phyloP scores from a whole-genome alignment of 2,329 filamentous ascomycete species.

The Aspergillus ustus region DNA sequence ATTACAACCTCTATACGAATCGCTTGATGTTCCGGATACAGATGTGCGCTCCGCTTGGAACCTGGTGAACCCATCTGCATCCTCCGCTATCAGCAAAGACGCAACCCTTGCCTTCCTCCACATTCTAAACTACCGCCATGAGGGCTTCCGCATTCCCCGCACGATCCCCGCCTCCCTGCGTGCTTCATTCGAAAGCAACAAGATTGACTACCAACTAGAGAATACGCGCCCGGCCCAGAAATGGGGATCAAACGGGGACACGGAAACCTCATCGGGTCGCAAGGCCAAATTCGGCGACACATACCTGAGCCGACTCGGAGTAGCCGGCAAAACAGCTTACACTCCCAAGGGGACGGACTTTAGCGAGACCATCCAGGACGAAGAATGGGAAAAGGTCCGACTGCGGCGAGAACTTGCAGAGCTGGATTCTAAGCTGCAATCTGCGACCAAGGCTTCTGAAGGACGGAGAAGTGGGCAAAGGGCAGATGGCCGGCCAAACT shows the following conservation, averaged over 20 bases:
- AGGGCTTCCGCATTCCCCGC: conserved; percentile 91
- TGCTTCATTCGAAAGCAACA: conserved; percentile 88
- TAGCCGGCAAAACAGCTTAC: conserved; percentile 75
- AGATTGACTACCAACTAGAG: conserved; percentile 95
- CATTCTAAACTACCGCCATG: conserved; percentile 93
- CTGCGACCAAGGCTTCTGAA: conserved; percentile 75
- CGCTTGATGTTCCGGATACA: conserved; percentile 67
- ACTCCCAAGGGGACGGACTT: conserved; percentile 89
- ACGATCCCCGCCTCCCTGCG: conserved; percentile 89
- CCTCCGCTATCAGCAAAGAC: conserved; percentile 86
- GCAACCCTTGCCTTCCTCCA: conserved; percentile 93
- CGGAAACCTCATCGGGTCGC: conserved; percentile 79
- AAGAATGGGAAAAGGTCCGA: conserved; percentile 96
- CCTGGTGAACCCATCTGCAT: conserved; percentile 88
- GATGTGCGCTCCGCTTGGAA: conserved; percentile 96
- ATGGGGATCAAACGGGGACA: conserved; percentile 80
- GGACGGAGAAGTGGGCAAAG: conserved; percentile 59
- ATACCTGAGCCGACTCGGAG: conserved; percentile 86
- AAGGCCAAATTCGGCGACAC: conserved; percentile 98
- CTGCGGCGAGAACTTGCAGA: conserved; percentile 91
- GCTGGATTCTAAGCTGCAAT: conserved; percentile 83
- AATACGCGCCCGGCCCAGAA: conserved; percentile 71
- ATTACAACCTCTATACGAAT: conserved; percentile 81
- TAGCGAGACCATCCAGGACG: conserved; percentile 77
- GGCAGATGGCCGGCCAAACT: conserved; percentile 75